Percentiles rank a stretch among this genome's conserved stretches.
Conservation (phyloP, 345 rosid genomes). For the Syzygium grande region DNA sequence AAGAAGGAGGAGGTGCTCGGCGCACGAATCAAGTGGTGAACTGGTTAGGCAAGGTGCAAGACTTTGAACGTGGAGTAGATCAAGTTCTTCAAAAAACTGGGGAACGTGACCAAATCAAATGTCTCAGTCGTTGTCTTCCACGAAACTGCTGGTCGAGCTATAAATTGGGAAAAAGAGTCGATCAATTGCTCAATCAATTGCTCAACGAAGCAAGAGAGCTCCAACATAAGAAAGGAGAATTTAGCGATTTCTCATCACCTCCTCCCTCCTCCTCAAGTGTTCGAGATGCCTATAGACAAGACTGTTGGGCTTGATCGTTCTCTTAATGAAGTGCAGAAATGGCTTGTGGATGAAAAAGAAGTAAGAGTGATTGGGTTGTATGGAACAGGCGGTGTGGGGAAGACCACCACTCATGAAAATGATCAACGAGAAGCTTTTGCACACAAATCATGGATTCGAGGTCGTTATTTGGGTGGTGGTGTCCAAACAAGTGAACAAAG, state of each 20-base stretch:
- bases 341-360: neutral
- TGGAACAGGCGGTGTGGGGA: neutral
- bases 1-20: rapidly evolving
- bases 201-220: no score
- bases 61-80: no score
- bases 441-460: neutral
- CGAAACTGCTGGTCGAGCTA: no score
- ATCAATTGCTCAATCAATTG: no score
- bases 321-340: neutral
- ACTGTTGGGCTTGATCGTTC: neutral
- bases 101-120: no score
- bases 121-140: no score
- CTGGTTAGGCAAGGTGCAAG: neutral
- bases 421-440: neutral
- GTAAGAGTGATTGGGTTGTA: neutral
- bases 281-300: neutral
- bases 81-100: no score
- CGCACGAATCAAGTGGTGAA: neutral
- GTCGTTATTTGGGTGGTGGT: neutral
- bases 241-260: neutral
- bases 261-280: neutral
- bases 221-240: neutral
- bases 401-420: neutral
- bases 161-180: no score
- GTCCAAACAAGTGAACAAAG: neutral